A percentile compares a stretch with the other conserved stretches of the same genome.
Conservation (phyloP, 2,329 filamentous ascomycete species). For the Arachnopeziza araneosa region DNA sequence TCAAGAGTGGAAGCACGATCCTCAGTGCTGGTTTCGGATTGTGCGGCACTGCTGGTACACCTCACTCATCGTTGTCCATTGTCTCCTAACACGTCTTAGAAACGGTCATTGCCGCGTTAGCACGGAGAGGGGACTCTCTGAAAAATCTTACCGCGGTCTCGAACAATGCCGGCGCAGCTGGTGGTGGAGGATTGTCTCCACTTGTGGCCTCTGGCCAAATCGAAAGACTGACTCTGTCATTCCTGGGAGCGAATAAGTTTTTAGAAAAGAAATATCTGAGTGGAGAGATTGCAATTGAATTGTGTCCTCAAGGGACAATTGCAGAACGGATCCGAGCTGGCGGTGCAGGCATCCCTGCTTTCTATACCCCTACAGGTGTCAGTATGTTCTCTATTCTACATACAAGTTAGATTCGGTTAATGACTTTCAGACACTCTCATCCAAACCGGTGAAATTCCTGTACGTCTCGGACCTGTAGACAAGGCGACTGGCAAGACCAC, state of each 20-base stretch:
- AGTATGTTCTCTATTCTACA: conserved; percentile 40
- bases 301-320: conserved; percentile 71
- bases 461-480: conserved; percentile 54
- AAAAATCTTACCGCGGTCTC: conserved; percentile 67
- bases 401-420: background rate
- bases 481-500: conserved; percentile 19
- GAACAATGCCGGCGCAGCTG: conserved; percentile 71
- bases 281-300: conserved; percentile 68
- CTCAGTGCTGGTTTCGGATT: conserved; percentile 79
- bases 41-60: conserved; percentile 65
- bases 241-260: conserved; percentile 71
- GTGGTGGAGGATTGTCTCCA: conserved; percentile 61
- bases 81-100: conserved; percentile 37
- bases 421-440: conserved; percentile 51
- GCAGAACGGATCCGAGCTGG: conserved; percentile 68
- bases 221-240: conserved; percentile 66
- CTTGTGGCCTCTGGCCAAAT: conserved; percentile 66
- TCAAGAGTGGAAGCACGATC: conserved; percentile 57
- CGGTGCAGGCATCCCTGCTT: conserved; percentile 72
- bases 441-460: conserved; percentile 63
- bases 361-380: conserved; percentile 72
- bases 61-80: background rate
- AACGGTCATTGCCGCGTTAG: conserved; percentile 65
- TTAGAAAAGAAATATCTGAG: conserved; percentile 70
- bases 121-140: conserved; percentile 50